Evolutionary conservation across 1,284 basidiomycete genomes (phyloP).

Genomic region (Trametes pubescens): DNA sequence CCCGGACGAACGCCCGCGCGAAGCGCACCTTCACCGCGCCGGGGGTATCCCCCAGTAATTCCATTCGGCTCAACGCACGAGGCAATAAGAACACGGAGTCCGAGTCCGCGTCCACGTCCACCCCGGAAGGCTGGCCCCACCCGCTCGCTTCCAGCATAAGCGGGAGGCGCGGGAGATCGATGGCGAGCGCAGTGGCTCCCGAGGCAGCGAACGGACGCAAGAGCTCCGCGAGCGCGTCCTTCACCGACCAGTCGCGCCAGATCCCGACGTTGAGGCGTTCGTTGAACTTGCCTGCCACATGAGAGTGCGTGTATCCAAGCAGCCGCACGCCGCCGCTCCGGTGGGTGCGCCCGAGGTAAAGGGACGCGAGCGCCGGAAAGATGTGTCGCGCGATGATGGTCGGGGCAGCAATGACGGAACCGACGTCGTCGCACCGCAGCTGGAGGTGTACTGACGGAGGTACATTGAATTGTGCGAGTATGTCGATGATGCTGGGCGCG

Average conservation of each 20-base stretch:
- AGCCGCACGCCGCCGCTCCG: not conserved
- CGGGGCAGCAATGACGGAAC: not conserved
- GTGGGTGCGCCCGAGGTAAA: slow-evolving; percentile 8
- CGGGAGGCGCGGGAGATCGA: slow-evolving; percentile 5
- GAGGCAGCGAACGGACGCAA: not conserved
- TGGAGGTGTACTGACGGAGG: not conserved
- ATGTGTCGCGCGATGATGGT: not conserved
- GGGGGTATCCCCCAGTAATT: not conserved
- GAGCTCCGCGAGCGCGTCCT: not conserved
- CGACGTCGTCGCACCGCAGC: not conserved
- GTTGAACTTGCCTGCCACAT: not conserved
- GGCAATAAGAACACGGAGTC: not conserved
- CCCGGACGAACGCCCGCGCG: not conserved
- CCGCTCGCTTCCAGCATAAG: not conserved
- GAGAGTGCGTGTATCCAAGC: slow-evolving; percentile 2
- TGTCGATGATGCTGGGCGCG: not conserved
- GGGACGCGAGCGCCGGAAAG: slow-evolving; percentile 1
- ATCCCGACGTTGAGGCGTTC: slow-evolving; percentile 1
- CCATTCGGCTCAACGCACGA: not conserved
- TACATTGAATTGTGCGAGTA: not conserved
- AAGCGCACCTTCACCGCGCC: slow-evolving; percentile 2
- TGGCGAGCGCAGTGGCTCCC: not conserved
- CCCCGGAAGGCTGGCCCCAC: not conserved
- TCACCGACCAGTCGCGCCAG: not conserved
- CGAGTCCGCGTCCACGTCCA: too few relatives aligned